Evolutionary conservation across 1,139 yeast species (phyloP).

Genomic region (Meyerozyma guilliermondii): DNA sequence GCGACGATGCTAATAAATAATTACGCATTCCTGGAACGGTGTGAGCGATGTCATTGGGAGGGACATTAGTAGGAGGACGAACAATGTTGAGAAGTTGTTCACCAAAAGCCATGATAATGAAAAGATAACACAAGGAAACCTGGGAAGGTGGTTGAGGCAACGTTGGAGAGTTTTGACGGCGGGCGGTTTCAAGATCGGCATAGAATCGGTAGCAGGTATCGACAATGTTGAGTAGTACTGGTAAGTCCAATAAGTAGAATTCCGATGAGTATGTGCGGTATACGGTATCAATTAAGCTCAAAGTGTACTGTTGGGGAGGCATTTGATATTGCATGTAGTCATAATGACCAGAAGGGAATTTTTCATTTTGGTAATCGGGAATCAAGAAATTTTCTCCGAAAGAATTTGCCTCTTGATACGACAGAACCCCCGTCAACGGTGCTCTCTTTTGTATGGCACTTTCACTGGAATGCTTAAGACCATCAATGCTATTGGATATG

Average conservation of each 20-base stretch:
- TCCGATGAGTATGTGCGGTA: slow-evolving; percentile 33
- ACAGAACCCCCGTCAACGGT: not conserved
- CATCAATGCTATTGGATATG: not conserved
- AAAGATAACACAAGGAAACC: slow-evolving; percentile 24
- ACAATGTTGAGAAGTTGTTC: slow-evolving; percentile 23
- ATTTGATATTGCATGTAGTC: slow-evolving; percentile 16
- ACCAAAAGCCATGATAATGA: slow-evolving; percentile 32
- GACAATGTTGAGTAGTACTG: slow-evolving; percentile 24
- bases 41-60: slow-evolving; percentile 6
- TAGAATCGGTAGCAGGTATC: slow-evolving; percentile 10
- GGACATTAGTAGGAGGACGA: slow-evolving; percentile 4
- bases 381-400: slow-evolving; percentile 15
- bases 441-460: not conserved
- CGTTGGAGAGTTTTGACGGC: slow-evolving; percentile 9
- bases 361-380: slow-evolving; percentile 23
- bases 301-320: slow-evolving; percentile 27
- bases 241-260: slow-evolving; percentile 34
- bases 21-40: slow-evolving; percentile 31
- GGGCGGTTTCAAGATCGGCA: slow-evolving; percentile 2
- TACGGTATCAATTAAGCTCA: slow-evolving; percentile 25
- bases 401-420: not conserved
- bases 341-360: slow-evolving; percentile 21
- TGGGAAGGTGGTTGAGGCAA: slow-evolving; percentile 5
- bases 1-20: slow-evolving; percentile 34
- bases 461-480: not conserved